These are phyloP conservation scores for Colletotrichum ledebouriae DNA, from an alignment of 2,329 filamentous ascomycete species.

Conservation along the genomic window DNA sequence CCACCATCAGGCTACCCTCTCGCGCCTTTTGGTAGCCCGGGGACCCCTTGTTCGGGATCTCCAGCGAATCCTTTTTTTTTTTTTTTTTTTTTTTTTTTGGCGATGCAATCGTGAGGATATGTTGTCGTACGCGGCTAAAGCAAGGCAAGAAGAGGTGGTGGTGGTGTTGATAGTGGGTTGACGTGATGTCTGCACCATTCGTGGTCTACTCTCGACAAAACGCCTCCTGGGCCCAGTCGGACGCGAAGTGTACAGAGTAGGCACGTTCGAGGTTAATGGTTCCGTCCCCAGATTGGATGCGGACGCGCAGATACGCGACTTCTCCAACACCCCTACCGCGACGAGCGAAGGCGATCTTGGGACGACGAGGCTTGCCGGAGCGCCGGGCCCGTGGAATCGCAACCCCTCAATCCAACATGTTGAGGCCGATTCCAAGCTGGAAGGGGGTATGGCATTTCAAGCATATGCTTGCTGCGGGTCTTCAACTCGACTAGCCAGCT, in stretches of 20 bases:
- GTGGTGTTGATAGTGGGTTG: conserved; percentile 20
- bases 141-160: conserved; percentile 22
- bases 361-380: conserved; percentile 21
- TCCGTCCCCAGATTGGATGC: conserved; percentile 26
- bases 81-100: background rate
- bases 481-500: conserved; percentile 16
- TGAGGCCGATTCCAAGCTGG: conserved; percentile 19
- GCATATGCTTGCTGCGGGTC: conserved; percentile 31
- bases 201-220: conserved; percentile 13
- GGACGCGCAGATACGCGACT: conserved; percentile 38
- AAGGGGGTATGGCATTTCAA: conserved; percentile 8
- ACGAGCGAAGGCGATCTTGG: conserved; percentile 37
- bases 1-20: conserved; percentile 5
- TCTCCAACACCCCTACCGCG: conserved; percentile 31
- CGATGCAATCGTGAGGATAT: background rate
- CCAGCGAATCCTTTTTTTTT: background rate
- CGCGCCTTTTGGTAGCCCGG: conserved; percentile 21
- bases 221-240: conserved; percentile 2
- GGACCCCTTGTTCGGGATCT: conserved; percentile 9
- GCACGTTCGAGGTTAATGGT: conserved; percentile 23
- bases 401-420: conserved; percentile 12
- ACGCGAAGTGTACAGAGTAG: conserved; percentile 16
- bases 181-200: conserved; percentile 19
- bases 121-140: conserved; percentile 32
- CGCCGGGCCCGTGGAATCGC: conserved; percentile 36